Evolutionary conservation across 306 rosid species (phyloP).

Genomic region (Gynostemma pentaphyllum): DNA sequence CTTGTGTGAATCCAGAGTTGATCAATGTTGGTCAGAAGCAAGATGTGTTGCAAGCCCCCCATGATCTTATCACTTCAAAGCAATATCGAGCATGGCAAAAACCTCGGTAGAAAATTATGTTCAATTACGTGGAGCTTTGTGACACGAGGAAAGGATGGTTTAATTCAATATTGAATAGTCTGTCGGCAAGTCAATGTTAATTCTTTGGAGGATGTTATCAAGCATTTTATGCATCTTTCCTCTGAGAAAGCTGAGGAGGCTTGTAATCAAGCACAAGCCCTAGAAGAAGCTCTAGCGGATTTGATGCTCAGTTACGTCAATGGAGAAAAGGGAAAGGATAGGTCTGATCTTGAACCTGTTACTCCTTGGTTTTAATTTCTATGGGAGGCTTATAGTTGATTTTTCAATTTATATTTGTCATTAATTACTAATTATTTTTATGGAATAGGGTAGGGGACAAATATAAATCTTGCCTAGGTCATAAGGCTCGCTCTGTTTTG

Average conservation of each 20-base stretch:
- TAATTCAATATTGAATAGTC: constrained; percentile 87
- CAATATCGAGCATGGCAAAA: constrained; percentile 95
- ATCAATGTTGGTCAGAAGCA: constrained; percentile 95
- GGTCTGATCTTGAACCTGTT: constrained; percentile 92
- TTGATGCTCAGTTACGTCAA: constrained; percentile 91
- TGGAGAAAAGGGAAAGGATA: constrained; percentile 91
- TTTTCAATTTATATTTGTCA: not conserved
- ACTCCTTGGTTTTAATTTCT: constrained; percentile 97
- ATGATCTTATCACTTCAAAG: constrained; percentile 83
- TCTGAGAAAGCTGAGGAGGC: constrained; percentile 98
- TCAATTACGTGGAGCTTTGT: constrained; percentile 88
- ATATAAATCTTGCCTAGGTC: not conserved
- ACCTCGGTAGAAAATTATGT: constrained; percentile 82
- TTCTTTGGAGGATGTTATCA: constrained; percentile 94
- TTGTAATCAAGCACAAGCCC: constrained; percentile 82
- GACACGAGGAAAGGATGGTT: constrained; percentile 84
- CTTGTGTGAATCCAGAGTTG: constrained; percentile 39
- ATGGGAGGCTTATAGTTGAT: constrained; percentile 66
- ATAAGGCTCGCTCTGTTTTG: not conserved
- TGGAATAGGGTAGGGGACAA: not conserved
- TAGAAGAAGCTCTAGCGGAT: constrained; percentile 94
- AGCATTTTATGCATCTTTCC: constrained; percentile 91
- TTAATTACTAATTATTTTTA: not conserved
- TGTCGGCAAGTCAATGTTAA: constrained; percentile 95
- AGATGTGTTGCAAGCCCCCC: constrained; percentile 85